Percentiles rank a stretch among this genome's conserved stretches.
Conservation (phyloP, 2,329 filamentous ascomycete genomes). For the Didymella sp. region DNA sequence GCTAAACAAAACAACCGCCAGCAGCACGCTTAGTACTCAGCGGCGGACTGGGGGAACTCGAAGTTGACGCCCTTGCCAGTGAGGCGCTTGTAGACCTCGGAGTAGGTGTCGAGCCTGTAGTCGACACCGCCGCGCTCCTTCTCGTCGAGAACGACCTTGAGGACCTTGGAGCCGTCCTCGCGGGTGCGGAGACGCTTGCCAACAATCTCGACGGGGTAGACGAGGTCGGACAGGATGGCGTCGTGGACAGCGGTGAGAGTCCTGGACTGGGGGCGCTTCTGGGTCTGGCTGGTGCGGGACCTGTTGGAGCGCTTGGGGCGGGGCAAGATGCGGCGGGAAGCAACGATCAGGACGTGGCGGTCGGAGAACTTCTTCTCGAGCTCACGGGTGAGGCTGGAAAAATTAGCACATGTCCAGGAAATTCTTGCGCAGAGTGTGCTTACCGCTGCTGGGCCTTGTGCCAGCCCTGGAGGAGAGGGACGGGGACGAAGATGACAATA, state of each 20-base stretch:
- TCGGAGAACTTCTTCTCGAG: constrained; percentile 99
- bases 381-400: constrained; percentile 90
- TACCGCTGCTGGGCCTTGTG: constrained; percentile 99
- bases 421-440: constrained; percentile 49
- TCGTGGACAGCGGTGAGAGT: constrained; percentile 99
- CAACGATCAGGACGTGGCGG: constrained; percentile 98
- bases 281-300: constrained; percentile 93
- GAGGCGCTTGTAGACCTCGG: constrained; percentile 97
- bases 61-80: constrained; percentile 97
- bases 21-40: constrained; percentile 74
- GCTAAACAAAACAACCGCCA: constrained; percentile 32
- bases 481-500: constrained; percentile 99
- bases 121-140: constrained; percentile 99
- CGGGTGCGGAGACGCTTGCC: constrained; percentile 98
- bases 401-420: constrained; percentile 14
- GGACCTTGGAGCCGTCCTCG: constrained; percentile 97
- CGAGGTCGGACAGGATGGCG: constrained; percentile 95
- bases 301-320: constrained; percentile 98
- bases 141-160: constrained; percentile 99
- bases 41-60: constrained; percentile 91
- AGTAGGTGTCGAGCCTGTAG: constrained; percentile 99
- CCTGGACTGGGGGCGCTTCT: constrained; percentile 98
- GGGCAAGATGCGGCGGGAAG: constrained; percentile 97
- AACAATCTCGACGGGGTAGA: constrained; percentile 99
- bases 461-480: constrained; percentile 97